phyloP scores from a whole-genome alignment of 305 asterid species.

The Plantago coronopus region DNA sequence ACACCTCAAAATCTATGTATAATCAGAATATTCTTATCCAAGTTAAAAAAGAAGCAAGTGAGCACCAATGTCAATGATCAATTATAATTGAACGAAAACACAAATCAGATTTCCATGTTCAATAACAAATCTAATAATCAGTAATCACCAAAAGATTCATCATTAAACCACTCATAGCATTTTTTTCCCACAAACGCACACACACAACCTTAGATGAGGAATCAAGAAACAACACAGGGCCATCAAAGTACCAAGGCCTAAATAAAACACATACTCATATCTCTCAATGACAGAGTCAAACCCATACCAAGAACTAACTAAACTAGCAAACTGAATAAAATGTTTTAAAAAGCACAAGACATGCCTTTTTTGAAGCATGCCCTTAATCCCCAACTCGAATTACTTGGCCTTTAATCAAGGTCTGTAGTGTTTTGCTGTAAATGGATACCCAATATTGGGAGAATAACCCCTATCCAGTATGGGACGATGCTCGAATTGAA shows the following conservation, averaged over 20 bases:
- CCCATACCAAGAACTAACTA: slow-evolving; percentile 6
- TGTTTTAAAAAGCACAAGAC: background rate
- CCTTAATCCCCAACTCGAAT: slow-evolving; percentile 23
- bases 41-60: slow-evolving; percentile 15
- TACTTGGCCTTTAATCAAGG: background rate
- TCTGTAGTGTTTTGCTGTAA: background rate
- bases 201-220: background rate
- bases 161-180: slow-evolving; percentile 10
- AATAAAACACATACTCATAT: background rate
- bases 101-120: background rate
- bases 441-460: too few relatives aligned
- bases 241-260: background rate
- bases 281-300: background rate
- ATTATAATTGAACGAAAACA: background rate
- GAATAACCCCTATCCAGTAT: too few relatives aligned
- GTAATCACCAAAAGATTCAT: background rate
- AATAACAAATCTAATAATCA: background rate
- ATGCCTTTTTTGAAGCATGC: slow-evolving; percentile 31
- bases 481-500: too few relatives aligned
- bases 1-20: slow-evolving; percentile 13
- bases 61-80: slow-evolving; percentile 10
- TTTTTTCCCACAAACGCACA: slow-evolving; percentile 11
- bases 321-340: background rate
- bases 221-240: too few relatives aligned
- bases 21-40: slow-evolving; percentile 10